phyloP scores from a whole-genome alignment of 129 eudicot genomes.

The Helianthus annuus region HanXRQr2.0-SUNRISE NC_035442.2:108155009-108155508 shows the following conservation, averaged over 20 bases:
- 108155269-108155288: conserved; percentile 19
- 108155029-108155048: conserved; percentile 52
- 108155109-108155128: too few relatives aligned
- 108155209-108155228: conserved; percentile 20
- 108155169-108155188: too few relatives aligned
- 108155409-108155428: background rate
- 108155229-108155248: background rate
- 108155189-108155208: background rate
- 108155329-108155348: background rate
- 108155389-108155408: background rate
- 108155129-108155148: too few relatives aligned
- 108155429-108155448: background rate
- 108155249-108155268: conserved; percentile 5
- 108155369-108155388: background rate
- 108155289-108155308: conserved; percentile 9
- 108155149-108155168: too few relatives aligned
- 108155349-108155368: background rate
- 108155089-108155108: too few relatives aligned
- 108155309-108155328: conserved; percentile 25
- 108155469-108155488: too few relatives aligned
- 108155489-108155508: too few relatives aligned
- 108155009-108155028: conserved; percentile 57
- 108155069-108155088: background rate
- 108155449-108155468: background rate
- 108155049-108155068: background rate